Evolutionary conservation across 2,329 filamentous ascomycete species (phyloP), one percentile per base, ranked within the genome.

Genomic region (Botrytis paeoniae): DNA sequence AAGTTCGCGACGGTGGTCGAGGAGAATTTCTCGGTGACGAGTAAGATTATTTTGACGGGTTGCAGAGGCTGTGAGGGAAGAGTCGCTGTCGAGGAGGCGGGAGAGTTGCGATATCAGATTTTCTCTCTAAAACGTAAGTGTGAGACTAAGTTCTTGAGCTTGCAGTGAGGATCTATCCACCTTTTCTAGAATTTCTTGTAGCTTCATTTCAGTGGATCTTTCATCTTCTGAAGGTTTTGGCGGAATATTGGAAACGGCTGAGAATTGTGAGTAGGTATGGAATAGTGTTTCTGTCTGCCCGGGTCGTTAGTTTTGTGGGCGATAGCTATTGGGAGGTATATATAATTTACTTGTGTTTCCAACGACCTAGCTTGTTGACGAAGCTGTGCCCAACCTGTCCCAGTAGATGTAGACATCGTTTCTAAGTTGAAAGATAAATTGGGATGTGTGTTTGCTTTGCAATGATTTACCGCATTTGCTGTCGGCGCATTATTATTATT

Each of bases 1-100:
- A 54, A 97, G 89, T 82, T 98, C 95, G 76, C 91, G 91, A 75
- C 91, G 90, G 85, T 99, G 95, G 81, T 97, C 93, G 54, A 89
- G 85, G 25, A 98, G 91, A 81, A 98, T 92, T 84, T 97, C 95
- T 77, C 93, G 93, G 78, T 98, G 93, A 43, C 97, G 92, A 74
- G 93, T 88, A 54, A 99, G 90, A 82, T 98, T 98, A 85, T 95
- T 97, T 80, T 97, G 95, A 84, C 98, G 98, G n/a, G 97, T 88
- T 72, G 95, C 94, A 54, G 95, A 98, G 62, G 94, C 91, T 69
- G 93, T 94, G 74, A 97, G 89, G 72, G 91, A 87, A 35, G 94
- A 90, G 86, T 98, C 95, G 73, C 95, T 97, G 85, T 98, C 95
- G 78, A 98, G 92, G 71, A 98, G 91, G 73, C 95, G 93, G 77